Evolutionary conservation across 2,329 filamentous ascomycete genomes (phyloP).

Genomic region (Fusarium sp.): DNA sequence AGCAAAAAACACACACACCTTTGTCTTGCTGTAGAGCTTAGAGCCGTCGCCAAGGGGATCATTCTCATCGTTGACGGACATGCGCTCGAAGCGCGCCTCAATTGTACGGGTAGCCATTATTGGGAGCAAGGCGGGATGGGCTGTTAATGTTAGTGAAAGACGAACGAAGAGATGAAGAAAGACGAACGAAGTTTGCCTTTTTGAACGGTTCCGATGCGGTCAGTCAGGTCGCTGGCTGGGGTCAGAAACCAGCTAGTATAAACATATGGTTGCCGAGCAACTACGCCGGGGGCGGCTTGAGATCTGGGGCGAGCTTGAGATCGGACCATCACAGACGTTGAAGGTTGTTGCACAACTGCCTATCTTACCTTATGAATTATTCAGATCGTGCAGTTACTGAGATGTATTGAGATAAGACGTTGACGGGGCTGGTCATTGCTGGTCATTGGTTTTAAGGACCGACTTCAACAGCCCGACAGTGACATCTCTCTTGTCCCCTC

Average conservation of each 20-base stretch:
- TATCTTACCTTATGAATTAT: background rate
- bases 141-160: slow-evolving; percentile 41
- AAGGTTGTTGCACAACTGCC: background rate
- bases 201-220: slow-evolving; percentile 22
- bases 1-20: slow-evolving; percentile 64
- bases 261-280: slow-evolving; percentile 31
- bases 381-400: background rate
- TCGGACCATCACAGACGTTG: background rate
- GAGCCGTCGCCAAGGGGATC: slow-evolving; percentile 65
- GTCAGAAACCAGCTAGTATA: slow-evolving; percentile 12
- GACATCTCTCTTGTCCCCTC: background rate
- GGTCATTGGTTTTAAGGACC: background rate
- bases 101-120: slow-evolving; percentile 79
- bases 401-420: background rate
- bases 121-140: background rate
- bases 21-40: slow-evolving; percentile 74
- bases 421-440: background rate
- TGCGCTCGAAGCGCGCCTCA: slow-evolving; percentile 88
- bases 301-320: slow-evolving; percentile 7
- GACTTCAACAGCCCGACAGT: background rate
- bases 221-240: slow-evolving; percentile 18
- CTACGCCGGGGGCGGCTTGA: background rate
- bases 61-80: slow-evolving; percentile 91
- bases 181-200: slow-evolving; percentile 24
- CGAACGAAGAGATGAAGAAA: slow-evolving; percentile 13